A percentile compares a stretch with the other conserved stretches of the same genome.
Conservation (phyloP, 805 yeast species). For the Lipomyces yamadae region DNA sequence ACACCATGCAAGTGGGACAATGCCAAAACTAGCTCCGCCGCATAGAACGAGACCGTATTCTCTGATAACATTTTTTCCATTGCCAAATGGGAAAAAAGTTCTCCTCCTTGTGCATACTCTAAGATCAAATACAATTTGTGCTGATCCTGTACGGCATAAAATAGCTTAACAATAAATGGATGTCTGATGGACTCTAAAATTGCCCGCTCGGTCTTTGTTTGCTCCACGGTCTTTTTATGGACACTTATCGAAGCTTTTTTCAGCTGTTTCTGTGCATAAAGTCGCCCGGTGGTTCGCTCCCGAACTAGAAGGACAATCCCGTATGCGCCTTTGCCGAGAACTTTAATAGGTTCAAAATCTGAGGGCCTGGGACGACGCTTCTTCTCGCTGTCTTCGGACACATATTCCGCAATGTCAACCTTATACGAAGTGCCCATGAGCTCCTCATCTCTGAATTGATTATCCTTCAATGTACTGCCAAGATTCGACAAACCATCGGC, state of each 20-base stretch:
- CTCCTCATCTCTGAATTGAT: constrained; percentile 21
- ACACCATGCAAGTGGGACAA: constrained; percentile 69
- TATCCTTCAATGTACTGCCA: constrained; percentile 25
- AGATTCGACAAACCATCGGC: constrained; percentile 11
- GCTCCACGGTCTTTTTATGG: constrained; percentile 60
- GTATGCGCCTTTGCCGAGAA: constrained; percentile 85
- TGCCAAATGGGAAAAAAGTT: constrained; percentile 68
- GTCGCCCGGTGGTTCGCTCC: constrained; percentile 61
- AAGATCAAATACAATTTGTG: constrained; percentile 73
- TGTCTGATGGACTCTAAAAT: constrained; percentile 74
- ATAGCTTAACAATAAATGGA: constrained; percentile 79
- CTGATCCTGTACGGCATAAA: constrained; percentile 81
- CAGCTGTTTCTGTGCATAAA: constrained; percentile 86
- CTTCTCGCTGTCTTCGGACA: constrained; percentile 41
- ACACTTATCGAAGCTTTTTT: constrained; percentile 80
- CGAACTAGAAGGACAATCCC: constrained; percentile 83
- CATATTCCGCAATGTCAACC: constrained; percentile 54
- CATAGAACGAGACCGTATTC: constrained; percentile 68
- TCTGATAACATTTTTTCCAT: constrained; percentile 56
- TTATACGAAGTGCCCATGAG: constrained; percentile 57
- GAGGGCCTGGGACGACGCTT: constrained; percentile 15
- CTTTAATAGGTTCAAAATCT: constrained; percentile 77
- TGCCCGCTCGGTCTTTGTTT: constrained; percentile 79
- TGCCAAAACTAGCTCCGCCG: constrained; percentile 82
- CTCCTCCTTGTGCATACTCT: constrained; percentile 90